These are phyloP conservation scores for Neurospora sp. DNA, from an alignment of 495 filamentous ascomycete species.

Conservation along the genomic window DNA sequence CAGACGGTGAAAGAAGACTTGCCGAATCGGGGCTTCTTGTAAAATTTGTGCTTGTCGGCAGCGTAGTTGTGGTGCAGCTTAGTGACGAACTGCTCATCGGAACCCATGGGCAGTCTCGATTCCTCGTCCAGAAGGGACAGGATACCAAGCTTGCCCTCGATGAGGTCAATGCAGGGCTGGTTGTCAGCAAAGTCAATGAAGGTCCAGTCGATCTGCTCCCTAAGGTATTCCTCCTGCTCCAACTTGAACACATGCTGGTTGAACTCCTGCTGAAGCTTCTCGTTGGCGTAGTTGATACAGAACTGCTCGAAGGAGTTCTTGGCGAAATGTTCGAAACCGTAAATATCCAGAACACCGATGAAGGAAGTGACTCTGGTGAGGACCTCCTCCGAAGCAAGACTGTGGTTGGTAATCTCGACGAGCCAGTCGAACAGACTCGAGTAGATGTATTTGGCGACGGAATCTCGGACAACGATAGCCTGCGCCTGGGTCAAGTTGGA, in stretches of 20 bases:
- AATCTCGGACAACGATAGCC: slow-evolving; percentile 90
- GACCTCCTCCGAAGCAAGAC: slow-evolving; percentile 84
- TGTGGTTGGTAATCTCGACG: slow-evolving; percentile 86
- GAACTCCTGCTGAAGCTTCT: slow-evolving; percentile 98
- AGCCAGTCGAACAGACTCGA: slow-evolving; percentile 98
- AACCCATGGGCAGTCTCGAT: slow-evolving; percentile 90
- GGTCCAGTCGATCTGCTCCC: slow-evolving; percentile 97
- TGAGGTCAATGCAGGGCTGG: slow-evolving; percentile 98
- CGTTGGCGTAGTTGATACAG: slow-evolving; percentile 99
- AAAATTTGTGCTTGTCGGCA: slow-evolving; percentile 87
- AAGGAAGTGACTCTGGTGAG: slow-evolving; percentile 77
- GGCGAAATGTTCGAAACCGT: slow-evolving; percentile 98
- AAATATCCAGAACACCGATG: slow-evolving; percentile 99
- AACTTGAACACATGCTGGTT: slow-evolving; percentile 99
- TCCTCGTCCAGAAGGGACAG: slow-evolving; percentile 92
- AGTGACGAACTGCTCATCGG: slow-evolving; percentile 93
- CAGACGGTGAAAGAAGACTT: slow-evolving; percentile 98
- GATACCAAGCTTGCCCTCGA: slow-evolving; percentile 93
- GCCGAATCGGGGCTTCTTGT: slow-evolving; percentile 95
- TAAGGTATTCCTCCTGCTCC: slow-evolving; percentile 96
- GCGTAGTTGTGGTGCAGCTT: slow-evolving; percentile 95
- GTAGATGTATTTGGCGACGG: slow-evolving; percentile 97
- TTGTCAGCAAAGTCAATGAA: slow-evolving; percentile 99
- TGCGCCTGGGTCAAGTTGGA: slow-evolving; percentile 93
- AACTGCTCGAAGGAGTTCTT: slow-evolving; percentile 99